Evolutionary conservation across 805 yeast species (phyloP).

Genomic region (Schwanniomyces vanrijiae): DNA sequence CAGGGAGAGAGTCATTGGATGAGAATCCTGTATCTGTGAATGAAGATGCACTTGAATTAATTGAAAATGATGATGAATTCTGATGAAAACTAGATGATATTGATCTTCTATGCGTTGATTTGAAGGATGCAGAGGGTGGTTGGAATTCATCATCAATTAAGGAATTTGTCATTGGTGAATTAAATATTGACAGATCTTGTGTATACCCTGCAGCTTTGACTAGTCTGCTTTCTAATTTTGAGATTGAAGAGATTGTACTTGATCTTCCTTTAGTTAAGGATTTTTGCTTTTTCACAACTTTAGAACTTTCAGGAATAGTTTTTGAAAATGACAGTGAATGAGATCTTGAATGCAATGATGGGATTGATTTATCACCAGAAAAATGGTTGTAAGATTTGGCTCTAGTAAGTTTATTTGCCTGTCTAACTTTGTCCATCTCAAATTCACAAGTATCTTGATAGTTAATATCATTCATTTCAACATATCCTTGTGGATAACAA

Average conservation of each 20-base stretch:
- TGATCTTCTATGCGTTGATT: conserved; percentile 14
- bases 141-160: conserved; percentile 19
- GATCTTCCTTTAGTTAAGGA: conserved; percentile 12
- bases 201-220: conserved; percentile 28
- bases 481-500: conserved; percentile 77
- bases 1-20: conserved; percentile 31
- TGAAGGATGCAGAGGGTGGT: conserved; percentile 29
- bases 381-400: conserved; percentile 36
- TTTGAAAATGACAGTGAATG: conserved; percentile 30
- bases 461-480: conserved; percentile 69
- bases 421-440: conserved; percentile 45
- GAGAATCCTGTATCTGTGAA: conserved; percentile 26
- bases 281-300: conserved; percentile 33
- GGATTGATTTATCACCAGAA: conserved; percentile 2
- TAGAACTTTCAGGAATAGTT: conserved; percentile 24
- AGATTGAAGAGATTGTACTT: conserved; percentile 5
- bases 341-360: conserved; percentile 21
- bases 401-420: conserved; percentile 40
- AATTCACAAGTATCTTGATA: conserved; percentile 42
- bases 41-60: conserved; percentile 31
- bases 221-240: conserved; percentile 11
- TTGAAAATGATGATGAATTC: conserved; percentile 23
- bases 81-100: conserved; percentile 16
- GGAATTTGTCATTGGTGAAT: conserved; percentile 8
- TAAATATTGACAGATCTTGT: conserved; percentile 18